These are phyloP conservation scores for Ustilago hordei DNA, from an alignment of 1,284 basidiomycete species.

Conservation along the genomic window DNA sequence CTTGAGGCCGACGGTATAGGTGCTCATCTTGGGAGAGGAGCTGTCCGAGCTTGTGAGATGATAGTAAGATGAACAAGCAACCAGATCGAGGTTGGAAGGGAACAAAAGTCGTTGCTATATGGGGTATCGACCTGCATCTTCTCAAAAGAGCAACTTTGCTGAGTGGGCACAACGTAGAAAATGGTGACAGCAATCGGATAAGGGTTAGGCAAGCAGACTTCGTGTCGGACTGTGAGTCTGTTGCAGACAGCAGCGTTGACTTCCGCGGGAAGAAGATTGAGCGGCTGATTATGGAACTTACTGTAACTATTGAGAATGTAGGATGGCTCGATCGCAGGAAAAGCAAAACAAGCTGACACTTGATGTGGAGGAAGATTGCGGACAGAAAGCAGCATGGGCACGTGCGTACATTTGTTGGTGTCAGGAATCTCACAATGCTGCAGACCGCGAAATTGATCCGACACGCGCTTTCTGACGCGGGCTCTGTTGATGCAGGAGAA, in stretches of 20 bases:
- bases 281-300: constrained; percentile 12
- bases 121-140: not conserved
- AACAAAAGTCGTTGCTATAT: constrained; percentile 3
- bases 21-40: constrained; percentile 29
- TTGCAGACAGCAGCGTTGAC: not conserved
- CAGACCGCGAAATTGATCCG: not conserved
- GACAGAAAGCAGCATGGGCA: not conserved
- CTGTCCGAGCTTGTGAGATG: not conserved
- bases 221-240: not conserved
- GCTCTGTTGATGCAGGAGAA: not conserved
- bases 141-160: not conserved
- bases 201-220: constrained; percentile 15
- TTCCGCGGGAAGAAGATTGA: constrained; percentile 16
- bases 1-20: constrained; percentile 54
- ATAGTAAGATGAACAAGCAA: too few relatives aligned
- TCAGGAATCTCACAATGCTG: not conserved
- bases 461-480: not conserved
- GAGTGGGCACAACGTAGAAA: not conserved
- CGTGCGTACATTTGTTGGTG: not conserved
- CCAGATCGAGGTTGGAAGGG: not conserved
- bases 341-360: not conserved
- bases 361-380: not conserved
- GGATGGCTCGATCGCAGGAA: constrained; percentile 9
- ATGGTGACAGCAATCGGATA: not conserved
- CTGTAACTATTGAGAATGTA: too few relatives aligned